A percentile compares a stretch with the other conserved stretches of the same genome.
Conservation (phyloP, 2,329 filamentous ascomycete species). For the Fusarium foetens region DNA sequence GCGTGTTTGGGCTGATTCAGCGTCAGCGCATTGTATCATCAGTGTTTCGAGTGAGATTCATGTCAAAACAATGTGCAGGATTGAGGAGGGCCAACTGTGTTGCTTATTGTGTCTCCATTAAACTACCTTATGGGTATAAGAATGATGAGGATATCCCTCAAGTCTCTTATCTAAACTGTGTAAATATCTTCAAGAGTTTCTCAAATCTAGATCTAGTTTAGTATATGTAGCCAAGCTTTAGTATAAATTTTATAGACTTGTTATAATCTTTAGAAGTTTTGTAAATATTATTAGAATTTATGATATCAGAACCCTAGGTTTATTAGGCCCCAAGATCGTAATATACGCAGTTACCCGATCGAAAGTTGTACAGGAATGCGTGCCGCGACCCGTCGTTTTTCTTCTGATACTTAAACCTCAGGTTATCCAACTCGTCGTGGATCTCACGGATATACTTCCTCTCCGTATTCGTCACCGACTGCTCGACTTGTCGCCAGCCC, state of each 20-base stretch:
- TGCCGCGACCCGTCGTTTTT: constrained; percentile 69
- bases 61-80: background rate
- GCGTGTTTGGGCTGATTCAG: background rate
- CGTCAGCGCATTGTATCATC: background rate
- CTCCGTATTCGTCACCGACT: constrained; percentile 79
- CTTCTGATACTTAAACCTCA: constrained; percentile 66
- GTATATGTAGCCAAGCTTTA: too few species aligned
- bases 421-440: constrained; percentile 77
- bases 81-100: background rate
- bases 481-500: constrained; percentile 83
- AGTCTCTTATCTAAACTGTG: background rate
- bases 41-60: constrained; percentile 4
- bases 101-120: background rate
- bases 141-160: background rate
- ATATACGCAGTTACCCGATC: constrained; percentile 84
- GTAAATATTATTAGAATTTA: background rate
- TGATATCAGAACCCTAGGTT: background rate
- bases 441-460: constrained; percentile 85
- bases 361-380: constrained; percentile 92
- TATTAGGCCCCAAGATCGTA: constrained; percentile 72
- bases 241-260: too few species aligned
- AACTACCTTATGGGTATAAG: background rate
- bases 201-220: background rate
- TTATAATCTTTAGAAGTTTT: background rate
- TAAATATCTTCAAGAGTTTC: background rate